Conservation (phyloP, 2,329 filamentous ascomycete genomes). For the Teratosphaeria pseudoeucalypti region DNA sequence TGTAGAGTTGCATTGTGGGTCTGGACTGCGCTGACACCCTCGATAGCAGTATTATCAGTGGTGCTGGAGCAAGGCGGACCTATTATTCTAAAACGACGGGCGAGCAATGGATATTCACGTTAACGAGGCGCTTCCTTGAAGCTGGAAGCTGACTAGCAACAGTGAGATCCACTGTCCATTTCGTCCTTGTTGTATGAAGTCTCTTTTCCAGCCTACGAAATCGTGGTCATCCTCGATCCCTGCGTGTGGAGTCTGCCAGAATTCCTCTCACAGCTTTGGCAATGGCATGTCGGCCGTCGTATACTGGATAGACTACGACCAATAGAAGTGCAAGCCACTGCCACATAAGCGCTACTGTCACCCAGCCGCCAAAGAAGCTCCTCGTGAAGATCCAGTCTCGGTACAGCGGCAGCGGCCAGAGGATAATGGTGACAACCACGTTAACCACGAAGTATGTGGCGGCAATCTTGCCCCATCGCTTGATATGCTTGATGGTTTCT, state of each 20-base stretch:
- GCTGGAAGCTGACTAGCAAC: too few relatives aligned
- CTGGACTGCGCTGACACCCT: background rate
- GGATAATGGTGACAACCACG: slow-evolving; percentile 36
- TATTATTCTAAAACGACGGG: background rate
- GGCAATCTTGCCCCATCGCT: slow-evolving; percentile 23
- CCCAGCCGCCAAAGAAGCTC: slow-evolving; percentile 38
- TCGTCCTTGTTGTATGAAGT: too few relatives aligned
- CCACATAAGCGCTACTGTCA: slow-evolving; percentile 37
- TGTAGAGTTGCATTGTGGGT: background rate
- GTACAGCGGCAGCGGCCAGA: slow-evolving; percentile 43
- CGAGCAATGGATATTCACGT: background rate
- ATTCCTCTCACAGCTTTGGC: slow-evolving; percentile 20
- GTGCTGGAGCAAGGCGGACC: background rate
- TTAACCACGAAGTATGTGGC: slow-evolving; percentile 32
- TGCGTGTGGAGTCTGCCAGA: background rate
- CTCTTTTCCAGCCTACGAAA: too few relatives aligned
- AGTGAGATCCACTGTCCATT: too few relatives aligned
- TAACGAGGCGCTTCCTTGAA: background rate
- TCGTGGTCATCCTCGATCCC: background rate
- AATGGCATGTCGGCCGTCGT: slow-evolving; percentile 37
- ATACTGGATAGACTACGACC: slow-evolving; percentile 39
- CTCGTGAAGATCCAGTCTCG: slow-evolving; percentile 40
- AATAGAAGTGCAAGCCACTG: slow-evolving; percentile 38
- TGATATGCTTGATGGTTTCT: slow-evolving; percentile 18
- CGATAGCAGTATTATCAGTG: background rate